Evolutionary conservation across 202 grass and related monocot species (phyloP).

Genomic region (Elaeis oleifera): DNA sequence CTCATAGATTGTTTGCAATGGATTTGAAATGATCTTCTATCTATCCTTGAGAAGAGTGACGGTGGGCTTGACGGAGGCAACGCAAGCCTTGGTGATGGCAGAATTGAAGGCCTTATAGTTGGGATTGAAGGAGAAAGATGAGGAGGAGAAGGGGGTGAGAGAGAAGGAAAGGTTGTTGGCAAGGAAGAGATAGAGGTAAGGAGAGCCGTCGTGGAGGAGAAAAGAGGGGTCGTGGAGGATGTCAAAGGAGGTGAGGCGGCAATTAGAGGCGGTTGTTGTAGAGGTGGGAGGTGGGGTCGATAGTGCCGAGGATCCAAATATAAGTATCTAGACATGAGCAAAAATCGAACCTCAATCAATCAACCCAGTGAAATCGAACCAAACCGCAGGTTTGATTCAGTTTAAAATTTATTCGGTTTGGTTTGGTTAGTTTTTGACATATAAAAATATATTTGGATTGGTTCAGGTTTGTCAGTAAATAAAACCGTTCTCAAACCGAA

Average conservation of each 20-base stretch:
- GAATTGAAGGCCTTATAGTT: neutral
- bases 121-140: no score
- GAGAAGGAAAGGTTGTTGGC: constrained; percentile 24
- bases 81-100: constrained; percentile 3
- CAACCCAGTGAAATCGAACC: no score
- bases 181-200: constrained; percentile 4
- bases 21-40: neutral
- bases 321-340: constrained; percentile 1
- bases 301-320: constrained; percentile 11
- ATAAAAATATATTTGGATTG: no score
- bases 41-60: constrained; percentile 6
- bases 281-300: constrained; percentile 23
- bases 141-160: no score
- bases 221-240: constrained; percentile 4
- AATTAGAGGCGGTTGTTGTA: constrained; percentile 20
- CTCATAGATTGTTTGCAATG: no score
- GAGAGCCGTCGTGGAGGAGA: constrained; percentile 21
- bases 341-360: no score
- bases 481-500: no score
- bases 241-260: neutral
- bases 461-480: no score
- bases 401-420: no score
- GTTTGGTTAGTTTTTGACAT: no score
- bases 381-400: no score
- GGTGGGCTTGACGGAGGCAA: constrained; percentile 15